Percentiles rank a stretch among this genome's conserved stretches.
Conservation (phyloP, 495 filamentous ascomycete species). For the Parathielavia appendiculata region DNA sequence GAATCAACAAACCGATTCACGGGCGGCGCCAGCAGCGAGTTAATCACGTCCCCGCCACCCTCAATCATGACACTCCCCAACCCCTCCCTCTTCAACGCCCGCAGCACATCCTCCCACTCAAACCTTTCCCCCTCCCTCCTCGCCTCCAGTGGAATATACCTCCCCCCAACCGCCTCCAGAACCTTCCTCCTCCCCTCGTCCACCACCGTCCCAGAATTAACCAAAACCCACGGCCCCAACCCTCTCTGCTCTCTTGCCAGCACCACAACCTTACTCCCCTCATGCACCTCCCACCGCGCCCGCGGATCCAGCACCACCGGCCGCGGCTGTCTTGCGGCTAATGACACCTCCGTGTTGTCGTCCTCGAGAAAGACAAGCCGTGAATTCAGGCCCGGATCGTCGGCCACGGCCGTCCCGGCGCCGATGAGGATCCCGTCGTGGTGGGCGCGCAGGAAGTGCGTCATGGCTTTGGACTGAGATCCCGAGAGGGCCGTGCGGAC, state of each 20-base stretch:
- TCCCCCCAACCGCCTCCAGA: slow-evolving; percentile 37
- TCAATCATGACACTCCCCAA: slow-evolving; percentile 83
- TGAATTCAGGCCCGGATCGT: slow-evolving; percentile 81
- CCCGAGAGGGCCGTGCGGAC: slow-evolving; percentile 76
- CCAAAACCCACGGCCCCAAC: slow-evolving; percentile 65
- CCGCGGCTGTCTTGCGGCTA: slow-evolving; percentile 60
- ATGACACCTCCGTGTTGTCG: too few relatives aligned
- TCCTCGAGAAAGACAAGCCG: slow-evolving; percentile 1
- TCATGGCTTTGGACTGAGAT: slow-evolving; percentile 78
- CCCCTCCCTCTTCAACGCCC: slow-evolving; percentile 51
- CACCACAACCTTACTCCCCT: slow-evolving; percentile 56
- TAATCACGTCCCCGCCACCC: slow-evolving; percentile 74
- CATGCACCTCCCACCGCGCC: slow-evolving; percentile 59
- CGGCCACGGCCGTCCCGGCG: slow-evolving; percentile 73
- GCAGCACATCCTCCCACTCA: slow-evolving; percentile 60
- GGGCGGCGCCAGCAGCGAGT: slow-evolving; percentile 59
- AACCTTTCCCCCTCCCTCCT: slow-evolving; percentile 24
- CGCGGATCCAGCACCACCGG: slow-evolving; percentile 75
- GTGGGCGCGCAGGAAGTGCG: slow-evolving; percentile 74
- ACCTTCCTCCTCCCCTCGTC: slow-evolving; percentile 24
- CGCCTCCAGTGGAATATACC: slow-evolving; percentile 30
- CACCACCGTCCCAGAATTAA: slow-evolving; percentile 26
- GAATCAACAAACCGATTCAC: slow-evolving; percentile 62
- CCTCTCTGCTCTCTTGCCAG: slow-evolving; percentile 62
- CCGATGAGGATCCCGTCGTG: slow-evolving; percentile 86